Evolutionary conservation across 768 basidiomycete genomes (phyloP), one percentile per base, ranked within the genome.

Genomic region (Suillus sp.): DNA sequence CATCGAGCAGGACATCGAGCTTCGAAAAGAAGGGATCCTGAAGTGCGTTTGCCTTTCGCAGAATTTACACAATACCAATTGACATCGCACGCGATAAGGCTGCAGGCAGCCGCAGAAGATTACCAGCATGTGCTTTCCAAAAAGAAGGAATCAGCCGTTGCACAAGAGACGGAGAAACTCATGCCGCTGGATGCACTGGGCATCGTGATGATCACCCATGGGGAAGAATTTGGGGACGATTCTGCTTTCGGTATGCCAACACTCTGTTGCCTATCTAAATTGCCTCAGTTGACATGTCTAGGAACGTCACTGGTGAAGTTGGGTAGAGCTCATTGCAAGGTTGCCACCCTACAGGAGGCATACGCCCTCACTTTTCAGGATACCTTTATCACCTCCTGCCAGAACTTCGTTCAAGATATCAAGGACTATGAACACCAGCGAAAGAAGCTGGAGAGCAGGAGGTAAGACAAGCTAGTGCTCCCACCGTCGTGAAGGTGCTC

Each of bases 371-470:
- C 86, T 7, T 83, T 96, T 62, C 84, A 83, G 38, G 92, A 92
- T 69, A 88, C 87, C 5, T 95, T 91, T 70, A 72, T 95, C 30
- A 69, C 81, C 0, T 87, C 91, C 2, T 79, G 95, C 60, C 82
- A 87, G 65, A 80, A 76, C 48, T 88, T 89, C 58, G 80, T 80
- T 18, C 90, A 87, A 10, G 88, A 91, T 34, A 88, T 96, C 71
- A 92, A 89, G 70, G 94, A 95, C 61, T 96, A 92, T 66, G 90
- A 94, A 62, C 71, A 79, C 5, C 81, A 90, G 64, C 84, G 87
- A 65, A 96, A 95, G 84, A 96, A 95, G 72, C 76, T 96, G 18
- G 94, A 96, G 62, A 93, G 90, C 59, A 80, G 93, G 70, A 83
- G 92, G 93, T 91, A 64, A 58, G 80, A 72, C 55, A 37, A 18